Base-by-base conservation (phyloP, 148 eudicot species). In the Cornus kousa region DNA sequence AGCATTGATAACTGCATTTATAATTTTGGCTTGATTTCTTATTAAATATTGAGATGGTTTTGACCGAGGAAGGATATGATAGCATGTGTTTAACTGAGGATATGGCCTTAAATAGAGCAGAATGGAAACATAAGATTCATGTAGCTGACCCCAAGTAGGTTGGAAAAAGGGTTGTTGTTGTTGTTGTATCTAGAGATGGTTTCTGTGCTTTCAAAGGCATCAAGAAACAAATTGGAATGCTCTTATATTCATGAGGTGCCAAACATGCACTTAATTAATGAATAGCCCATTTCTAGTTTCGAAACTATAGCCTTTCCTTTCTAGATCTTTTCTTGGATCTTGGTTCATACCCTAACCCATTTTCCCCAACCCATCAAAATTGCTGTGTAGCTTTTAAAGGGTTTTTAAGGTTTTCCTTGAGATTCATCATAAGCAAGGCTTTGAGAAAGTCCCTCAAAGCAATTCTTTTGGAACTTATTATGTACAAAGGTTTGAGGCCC, bases 241-340 rank as follows among this genome's bases (percentile, higher is more conserved):
- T 75, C 14, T 37, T 66, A 24, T 24, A 66, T 40, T 64, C 69
- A 37, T 40, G 70, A 69, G 22, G 5, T 1, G 3, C 23, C 59
- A 75, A 64, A 75, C 57, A 40, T 39, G 39, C 60, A 5, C 37
- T 76, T 66, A 43, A 24, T 62, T 35, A n/a, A 64, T 22, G 71
- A 31, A 7, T 23, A 64, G 22, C 16, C 66, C 7, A 62, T 62
- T 62, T 62, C 66, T 62, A n/a, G 66, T 62, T 62, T n/a, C 2
- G 66, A 62, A 62, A 62, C 23, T 62, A 62, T 16, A 11, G 16
- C 59, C 5, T 11, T 53, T 53, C 59, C 19, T 53, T 11, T 14
- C 19, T 16, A 53, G 12, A 20, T 53, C 66, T 0, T n/a, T 62
- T 62, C 23, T 62, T n/a, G 23, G 66, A 62, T 62, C 8, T 20